Evolutionary conservation across 345 rosid genomes (phyloP).

Genomic region (Murraya koenigii): DNA sequence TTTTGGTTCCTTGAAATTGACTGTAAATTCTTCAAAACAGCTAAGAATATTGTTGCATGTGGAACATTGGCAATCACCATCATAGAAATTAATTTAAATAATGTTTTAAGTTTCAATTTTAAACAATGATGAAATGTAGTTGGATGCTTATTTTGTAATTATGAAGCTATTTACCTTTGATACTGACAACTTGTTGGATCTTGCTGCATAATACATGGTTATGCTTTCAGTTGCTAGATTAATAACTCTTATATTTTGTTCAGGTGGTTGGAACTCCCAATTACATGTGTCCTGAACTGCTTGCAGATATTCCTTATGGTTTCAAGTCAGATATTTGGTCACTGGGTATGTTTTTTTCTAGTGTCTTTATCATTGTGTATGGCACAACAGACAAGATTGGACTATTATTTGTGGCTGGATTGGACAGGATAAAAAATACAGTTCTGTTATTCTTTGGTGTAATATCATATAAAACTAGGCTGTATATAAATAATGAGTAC

Average conservation of each 20-base stretch:
- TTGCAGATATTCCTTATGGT: constrained; percentile 97
- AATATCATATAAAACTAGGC: neutral
- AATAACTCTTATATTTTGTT: constrained; percentile 10
- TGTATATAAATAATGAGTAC: neutral
- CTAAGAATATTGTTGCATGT: neutral
- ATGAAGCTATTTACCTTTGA: constrained; percentile 13
- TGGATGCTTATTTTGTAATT: neutral
- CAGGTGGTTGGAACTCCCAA: constrained; percentile 99
- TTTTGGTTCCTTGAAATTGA: neutral
- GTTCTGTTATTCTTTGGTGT: neutral
- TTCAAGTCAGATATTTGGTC: constrained; percentile 99
- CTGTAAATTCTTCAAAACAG: neutral
- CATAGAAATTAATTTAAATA: neutral
- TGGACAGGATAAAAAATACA: neutral
- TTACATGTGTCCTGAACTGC: constrained; percentile 99
- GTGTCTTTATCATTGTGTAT: neutral
- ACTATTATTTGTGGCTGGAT: neutral
- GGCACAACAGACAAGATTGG: neutral
- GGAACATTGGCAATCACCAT: neutral
- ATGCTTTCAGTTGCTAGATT: constrained; percentile 20
- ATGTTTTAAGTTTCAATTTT: neutral
- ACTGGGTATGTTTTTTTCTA: constrained; percentile 50
- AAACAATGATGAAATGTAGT: neutral
- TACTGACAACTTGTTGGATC: neutral
- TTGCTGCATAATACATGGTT: neutral